Conservation (phyloP, 31 red algal species). For the Asparagopsis taxiformis region DNA sequence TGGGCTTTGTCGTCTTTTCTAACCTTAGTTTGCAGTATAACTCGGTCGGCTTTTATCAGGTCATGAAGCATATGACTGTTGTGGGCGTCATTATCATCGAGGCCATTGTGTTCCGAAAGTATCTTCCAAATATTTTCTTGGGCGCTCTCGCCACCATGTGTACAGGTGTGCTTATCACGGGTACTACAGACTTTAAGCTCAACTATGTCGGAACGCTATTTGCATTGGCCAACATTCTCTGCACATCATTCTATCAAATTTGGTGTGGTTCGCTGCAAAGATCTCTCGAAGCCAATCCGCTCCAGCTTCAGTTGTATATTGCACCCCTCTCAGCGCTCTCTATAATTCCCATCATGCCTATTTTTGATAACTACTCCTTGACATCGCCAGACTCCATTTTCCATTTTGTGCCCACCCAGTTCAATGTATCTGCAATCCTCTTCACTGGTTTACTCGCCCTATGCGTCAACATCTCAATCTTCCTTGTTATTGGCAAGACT, state of each 20-base stretch:
- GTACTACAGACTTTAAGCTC: slow-evolving; percentile 75
- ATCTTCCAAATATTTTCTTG: slow-evolving; percentile 49
- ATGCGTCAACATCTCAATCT: slow-evolving; percentile 94
- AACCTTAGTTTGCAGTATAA: slow-evolving; percentile 96
- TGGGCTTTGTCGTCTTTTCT: slow-evolving; percentile 95
- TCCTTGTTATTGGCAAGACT: slow-evolving; percentile 92
- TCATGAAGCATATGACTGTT: slow-evolving; percentile 96
- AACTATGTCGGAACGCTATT: slow-evolving; percentile 80
- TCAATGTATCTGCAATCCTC: slow-evolving; percentile 32
- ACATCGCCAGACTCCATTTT: slow-evolving; percentile 55
- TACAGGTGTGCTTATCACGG: slow-evolving; percentile 71
- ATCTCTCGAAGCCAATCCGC: slow-evolving; percentile 82
- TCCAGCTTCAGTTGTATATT: slow-evolving; percentile 94
- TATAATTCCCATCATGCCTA: slow-evolving; percentile 78
- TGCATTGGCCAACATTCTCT: slow-evolving; percentile 75
- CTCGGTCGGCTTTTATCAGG: slow-evolving; percentile 95
- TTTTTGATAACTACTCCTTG: slow-evolving; percentile 75
- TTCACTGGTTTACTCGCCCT: slow-evolving; percentile 83
- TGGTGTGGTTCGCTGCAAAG: slow-evolving; percentile 92
- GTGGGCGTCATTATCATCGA: slow-evolving; percentile 93
- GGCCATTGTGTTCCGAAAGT: slow-evolving; percentile 68
- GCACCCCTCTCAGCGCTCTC: slow-evolving; percentile 85
- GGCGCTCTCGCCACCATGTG: slow-evolving; percentile 76
- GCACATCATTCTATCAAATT: slow-evolving; percentile 90
- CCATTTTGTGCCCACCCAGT: slow-evolving; percentile 48